Conservation (phyloP, 441 rosid species). For the Codiaeum variegatum region DNA sequence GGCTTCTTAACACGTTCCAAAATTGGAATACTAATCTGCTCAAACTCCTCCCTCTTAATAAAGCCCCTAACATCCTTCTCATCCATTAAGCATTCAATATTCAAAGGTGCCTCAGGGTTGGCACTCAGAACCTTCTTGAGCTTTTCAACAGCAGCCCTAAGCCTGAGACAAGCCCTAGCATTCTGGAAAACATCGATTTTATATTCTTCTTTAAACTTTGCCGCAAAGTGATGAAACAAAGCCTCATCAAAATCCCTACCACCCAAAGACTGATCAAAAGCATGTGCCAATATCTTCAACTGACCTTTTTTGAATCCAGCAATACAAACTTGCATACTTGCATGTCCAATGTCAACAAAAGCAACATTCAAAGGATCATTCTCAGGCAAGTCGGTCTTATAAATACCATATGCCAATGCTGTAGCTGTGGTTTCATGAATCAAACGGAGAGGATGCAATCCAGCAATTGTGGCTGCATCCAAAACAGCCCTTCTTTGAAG, state of each 20-base stretch:
- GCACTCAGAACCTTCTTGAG: slow-evolving; percentile 94
- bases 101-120: slow-evolving; percentile 82
- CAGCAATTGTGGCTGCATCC: slow-evolving; percentile 95
- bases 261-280: slow-evolving; percentile 75
- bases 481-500: slow-evolving; percentile 90
- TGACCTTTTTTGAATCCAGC: slow-evolving; percentile 89
- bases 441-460: slow-evolving; percentile 78
- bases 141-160: slow-evolving; percentile 82
- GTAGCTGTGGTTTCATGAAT: slow-evolving; percentile 94
- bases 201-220: slow-evolving; percentile 77
- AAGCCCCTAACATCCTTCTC: slow-evolving; percentile 89
- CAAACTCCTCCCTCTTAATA: slow-evolving; percentile 92
- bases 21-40: slow-evolving; percentile 72
- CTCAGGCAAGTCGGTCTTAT: slow-evolving; percentile 92
- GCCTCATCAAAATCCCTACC: slow-evolving; percentile 96
- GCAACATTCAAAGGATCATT: slow-evolving; percentile 82
- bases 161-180: slow-evolving; percentile 83
- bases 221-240: slow-evolving; percentile 73
- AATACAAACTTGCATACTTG: slow-evolving; percentile 94
- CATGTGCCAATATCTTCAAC: slow-evolving; percentile 67
- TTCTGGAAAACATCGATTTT: slow-evolving; percentile 85
- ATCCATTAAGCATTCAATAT: slow-evolving; percentile 93
- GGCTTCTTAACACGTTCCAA: slow-evolving; percentile 91
- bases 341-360: slow-evolving; percentile 86
- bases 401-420: slow-evolving; percentile 93